Evolutionary conservation across 768 basidiomycete species (phyloP), one percentile per base, ranked within the genome.

Genomic region (Suillus subalutaceus): DNA sequence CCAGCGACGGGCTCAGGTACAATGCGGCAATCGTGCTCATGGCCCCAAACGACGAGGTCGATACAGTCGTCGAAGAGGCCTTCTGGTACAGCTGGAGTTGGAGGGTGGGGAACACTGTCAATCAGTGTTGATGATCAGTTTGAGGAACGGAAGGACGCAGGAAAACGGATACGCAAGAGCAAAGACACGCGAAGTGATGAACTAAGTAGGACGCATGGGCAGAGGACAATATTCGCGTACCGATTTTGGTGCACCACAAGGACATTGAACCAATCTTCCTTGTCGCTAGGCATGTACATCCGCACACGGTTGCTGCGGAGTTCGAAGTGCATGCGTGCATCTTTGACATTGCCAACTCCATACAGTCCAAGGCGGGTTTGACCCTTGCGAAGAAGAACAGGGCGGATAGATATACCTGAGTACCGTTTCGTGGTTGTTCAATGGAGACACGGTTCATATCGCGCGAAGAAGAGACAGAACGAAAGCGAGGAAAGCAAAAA

Each of bases 1-100:
- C 93, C 95, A 5, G 94, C 90, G 9, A 99, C 97, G 6, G 88
- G 85, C 72, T 97, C 94, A 0, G 97, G 97, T 2, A 88, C 82
- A 63, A 97, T 92, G 38, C 96, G 88, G 72, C 97, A 99, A 77
- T 99, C 97, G 74, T 99, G 97, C 77, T 99, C 97, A 75, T 99
- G 97, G 8, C 97, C 97, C 97, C 97, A 99, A 2, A 99, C 83
- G 8, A 99, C 93, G 18, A 99, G 84, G 71, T 98, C 89, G 43
- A 98, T 84, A 71, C 89, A 91, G 73, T 99, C 94, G 73, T 99
- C 97, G 70, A 99, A 99, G 88, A 98, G 92, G 67, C 92, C 92
- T 72, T 99, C 97, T 9, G 97, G 96, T 1, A 99, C 96, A 15
- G 86, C 94, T 70, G 95, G 92, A 75, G 98, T 94, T 20, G 95